A percentile compares a stretch with the other conserved stretches of the same genome.
These are phyloP conservation scores for Onygena corvina DNA, from an alignment of 2,329 filamentous ascomycete genomes.

Conservation along the genomic window DNA sequence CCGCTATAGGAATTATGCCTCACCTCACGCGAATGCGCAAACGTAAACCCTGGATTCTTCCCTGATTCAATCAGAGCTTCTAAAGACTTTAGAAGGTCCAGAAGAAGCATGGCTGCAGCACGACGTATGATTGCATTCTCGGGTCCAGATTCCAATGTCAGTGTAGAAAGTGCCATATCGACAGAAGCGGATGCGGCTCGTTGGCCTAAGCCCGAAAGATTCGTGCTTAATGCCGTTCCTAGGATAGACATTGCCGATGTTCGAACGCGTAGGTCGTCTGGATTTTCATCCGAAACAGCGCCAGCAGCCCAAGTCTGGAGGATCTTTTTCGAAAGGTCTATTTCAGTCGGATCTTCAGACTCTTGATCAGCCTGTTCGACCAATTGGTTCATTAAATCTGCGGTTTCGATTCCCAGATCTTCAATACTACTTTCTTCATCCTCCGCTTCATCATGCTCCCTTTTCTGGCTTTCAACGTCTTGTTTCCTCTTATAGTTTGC, in stretches of 20 bases:
- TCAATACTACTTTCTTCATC: slow-evolving; percentile 20
- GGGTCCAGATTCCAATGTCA: slow-evolving; percentile 26
- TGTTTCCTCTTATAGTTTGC: slow-evolving; percentile 25
- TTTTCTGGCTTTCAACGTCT: slow-evolving; percentile 21
- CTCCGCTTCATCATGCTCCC: slow-evolving; percentile 21
- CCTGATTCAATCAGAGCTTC: slow-evolving; percentile 25
- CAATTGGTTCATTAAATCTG: slow-evolving; percentile 12
- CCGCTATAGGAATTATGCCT: slow-evolving; percentile 12
- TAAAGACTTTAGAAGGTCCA: slow-evolving; percentile 32
- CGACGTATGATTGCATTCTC: slow-evolving; percentile 34
- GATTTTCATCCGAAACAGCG: slow-evolving; percentile 26
- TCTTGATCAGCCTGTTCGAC: slow-evolving; percentile 21
- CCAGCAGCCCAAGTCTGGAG: slow-evolving; percentile 33
- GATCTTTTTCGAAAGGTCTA: slow-evolving; percentile 26
- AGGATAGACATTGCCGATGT: slow-evolving; percentile 36
- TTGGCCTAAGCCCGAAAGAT: slow-evolving; percentile 29
- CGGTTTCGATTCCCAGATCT: slow-evolving; percentile 8
- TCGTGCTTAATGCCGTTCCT: slow-evolving; percentile 31
- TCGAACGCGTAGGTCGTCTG: slow-evolving; percentile 34
- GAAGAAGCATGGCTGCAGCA: slow-evolving; percentile 30
- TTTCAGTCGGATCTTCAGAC: slow-evolving; percentile 27
- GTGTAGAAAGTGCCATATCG: slow-evolving; percentile 30
- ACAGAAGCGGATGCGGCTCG: slow-evolving; percentile 27
- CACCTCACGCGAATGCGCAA: slow-evolving; percentile 19
- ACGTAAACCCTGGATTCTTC: slow-evolving; percentile 29